Evolutionary conservation across 345 rosid genomes (phyloP).

Genomic region (Euphorbia pulcherrima): DNA sequence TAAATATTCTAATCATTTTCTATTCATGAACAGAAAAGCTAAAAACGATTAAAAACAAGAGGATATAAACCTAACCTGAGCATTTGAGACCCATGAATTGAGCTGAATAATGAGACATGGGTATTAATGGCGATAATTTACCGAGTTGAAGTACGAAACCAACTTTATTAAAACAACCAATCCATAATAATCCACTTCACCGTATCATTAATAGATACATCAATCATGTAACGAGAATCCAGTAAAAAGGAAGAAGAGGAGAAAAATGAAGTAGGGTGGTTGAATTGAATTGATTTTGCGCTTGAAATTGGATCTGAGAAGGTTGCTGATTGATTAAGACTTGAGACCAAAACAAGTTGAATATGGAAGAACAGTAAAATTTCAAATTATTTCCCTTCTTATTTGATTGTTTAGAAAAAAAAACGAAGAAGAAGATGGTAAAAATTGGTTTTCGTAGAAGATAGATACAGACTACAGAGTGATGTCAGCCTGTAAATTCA

Average conservation of each 20-base stretch:
- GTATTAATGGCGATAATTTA: conserved; percentile 14
- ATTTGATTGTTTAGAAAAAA: no score
- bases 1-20: neutral
- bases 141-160: conserved; percentile 8
- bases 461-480: no score
- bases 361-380: no score
- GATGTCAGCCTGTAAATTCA: no score
- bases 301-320: conserved; percentile 39
- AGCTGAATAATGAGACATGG: conserved; percentile 46
- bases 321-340: conserved; percentile 40
- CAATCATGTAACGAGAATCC: neutral
- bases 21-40: neutral
- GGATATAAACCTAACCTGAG: conserved; percentile 41
- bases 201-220: neutral
- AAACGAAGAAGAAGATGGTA: no score
- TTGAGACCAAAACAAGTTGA: conserved; percentile 35
- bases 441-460: no score
- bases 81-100: conserved; percentile 33
- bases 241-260: no score
- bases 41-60: neutral
- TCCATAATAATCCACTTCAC: conserved; percentile 13
- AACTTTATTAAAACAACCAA: conserved; percentile 11
- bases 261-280: conserved; percentile 24
- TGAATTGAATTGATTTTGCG: conserved; percentile 31
- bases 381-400: no score